Evolutionary conservation across 1,139 yeast genomes (phyloP), one percentile per base, ranked within the genome.

Genomic region (Geotrichum candidum): DNA sequence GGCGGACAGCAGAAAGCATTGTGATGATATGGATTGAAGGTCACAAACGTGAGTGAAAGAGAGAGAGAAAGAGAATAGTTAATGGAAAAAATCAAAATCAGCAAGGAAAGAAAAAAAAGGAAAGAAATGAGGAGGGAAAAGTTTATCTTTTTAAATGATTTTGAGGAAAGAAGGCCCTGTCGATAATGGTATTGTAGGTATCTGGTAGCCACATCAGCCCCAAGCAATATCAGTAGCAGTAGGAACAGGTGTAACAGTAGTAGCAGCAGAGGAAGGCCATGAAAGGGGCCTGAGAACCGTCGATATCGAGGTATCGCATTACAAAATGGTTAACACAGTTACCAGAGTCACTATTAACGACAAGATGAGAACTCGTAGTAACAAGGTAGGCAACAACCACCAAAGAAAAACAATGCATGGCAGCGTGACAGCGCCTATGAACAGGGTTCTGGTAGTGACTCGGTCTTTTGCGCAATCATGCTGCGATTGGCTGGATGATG

Each of bases 1-100:
- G 31, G 25, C 64, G 57, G 50, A 62, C 35, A 31, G 54, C 59
- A 38, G 61, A 52, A 10, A 62, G 53, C 64, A 62, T 62, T 57
- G 54, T 33, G 54, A 7, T 10, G 4, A 33, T 31, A n/a, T n/a
- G 31, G 23, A 48, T 51, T 15, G 38, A 15, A 48, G 23, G 22
- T 15, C 25, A 15, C 31, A 15, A 18, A 22, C 46, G 50, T 54
- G 33, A 41, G 18, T 5, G 10, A 5, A 9, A 27, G 18, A 29
- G 10, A 5, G 33, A 27, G 27, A 45, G 59, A 48, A 54, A 64
- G 65, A 65, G 22, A 56, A 50, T 25, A 59, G 60, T 56, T 52
- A 53, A 54, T 53, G 56, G 23, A 35, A 54, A 51, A 48, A 61
- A 55, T 55, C 61, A 48, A 61, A 51, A 9, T 29, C 33, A 7